phyloP scores from a whole-genome alignment of 139 green algal species.

The Closterium sp. region DNA sequence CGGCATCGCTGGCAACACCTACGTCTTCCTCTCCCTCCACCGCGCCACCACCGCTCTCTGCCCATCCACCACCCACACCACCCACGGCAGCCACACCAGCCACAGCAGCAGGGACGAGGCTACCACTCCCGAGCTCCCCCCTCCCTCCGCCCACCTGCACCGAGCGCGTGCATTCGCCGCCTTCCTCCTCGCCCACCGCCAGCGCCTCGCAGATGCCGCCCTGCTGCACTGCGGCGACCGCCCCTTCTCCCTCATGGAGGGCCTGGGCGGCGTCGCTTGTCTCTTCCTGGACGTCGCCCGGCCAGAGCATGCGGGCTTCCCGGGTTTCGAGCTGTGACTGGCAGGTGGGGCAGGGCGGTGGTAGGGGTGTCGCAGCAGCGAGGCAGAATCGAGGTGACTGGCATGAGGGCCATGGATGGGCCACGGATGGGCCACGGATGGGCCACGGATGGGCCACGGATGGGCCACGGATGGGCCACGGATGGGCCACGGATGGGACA shows the following conservation, averaged over 20 bases:
- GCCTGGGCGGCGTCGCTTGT: neutral
- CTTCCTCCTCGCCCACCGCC: slow-evolving; percentile 2
- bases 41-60: neutral
- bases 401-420: too few relatives aligned
- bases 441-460: too few relatives aligned
- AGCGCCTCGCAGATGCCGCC: neutral
- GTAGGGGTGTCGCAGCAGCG: neutral
- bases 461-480: too few relatives aligned
- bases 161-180: neutral
- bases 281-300: neutral
- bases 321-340: neutral
- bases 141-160: slow-evolving; percentile 11
- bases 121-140: neutral
- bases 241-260: slow-evolving; percentile 5
- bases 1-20: slow-evolving; percentile 41
- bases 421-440: too few relatives aligned
- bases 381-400: too few relatives aligned
- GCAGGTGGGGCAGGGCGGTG: neutral
- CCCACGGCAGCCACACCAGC: neutral
- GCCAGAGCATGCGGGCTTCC: neutral
- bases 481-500: too few relatives aligned
- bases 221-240: slow-evolving; percentile 11
- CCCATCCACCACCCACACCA: neutral
- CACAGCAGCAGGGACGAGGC: neutral
- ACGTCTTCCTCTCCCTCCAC: slow-evolving; percentile 45